A percentile compares a stretch with the other conserved stretches of the same genome.
These are phyloP conservation scores for Ephemerocybe angulata DNA, from an alignment of 768 basidiomycete genomes.

Conservation along the genomic window DNA sequence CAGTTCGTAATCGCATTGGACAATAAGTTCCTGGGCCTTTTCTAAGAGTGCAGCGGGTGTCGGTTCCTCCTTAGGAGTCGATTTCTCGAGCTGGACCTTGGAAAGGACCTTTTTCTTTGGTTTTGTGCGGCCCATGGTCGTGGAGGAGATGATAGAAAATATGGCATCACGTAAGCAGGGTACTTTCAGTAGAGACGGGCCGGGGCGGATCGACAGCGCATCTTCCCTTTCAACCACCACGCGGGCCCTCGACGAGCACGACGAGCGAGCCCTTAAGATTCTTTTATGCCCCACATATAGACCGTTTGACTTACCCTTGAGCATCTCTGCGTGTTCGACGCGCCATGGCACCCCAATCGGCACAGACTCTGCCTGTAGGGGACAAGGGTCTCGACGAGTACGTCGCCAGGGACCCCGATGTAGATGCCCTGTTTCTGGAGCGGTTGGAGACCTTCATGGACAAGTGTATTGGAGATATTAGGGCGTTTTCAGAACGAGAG, in stretches of 20 bases:
- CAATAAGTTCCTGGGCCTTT: constrained; percentile 77
- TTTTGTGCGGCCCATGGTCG: constrained; percentile 53
- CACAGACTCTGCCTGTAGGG: too few species aligned
- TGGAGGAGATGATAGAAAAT: constrained; percentile 19
- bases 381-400: constrained; percentile 37
- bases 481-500: constrained; percentile 60
- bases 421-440: constrained; percentile 57
- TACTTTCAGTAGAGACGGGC: background rate
- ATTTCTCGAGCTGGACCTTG: constrained; percentile 27
- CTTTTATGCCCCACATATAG: background rate
- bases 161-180: constrained; percentile 24
- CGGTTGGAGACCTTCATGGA: constrained; percentile 62
- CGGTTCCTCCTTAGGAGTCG: constrained; percentile 28
- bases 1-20: constrained; percentile 82
- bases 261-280: too few species aligned
- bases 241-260: too few species aligned
- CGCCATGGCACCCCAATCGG: too few species aligned
- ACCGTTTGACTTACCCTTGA: background rate
- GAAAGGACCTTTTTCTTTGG: constrained; percentile 43
- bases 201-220: background rate
- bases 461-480: constrained; percentile 53
- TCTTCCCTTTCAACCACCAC: background rate
- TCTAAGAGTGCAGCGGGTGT: constrained; percentile 56
- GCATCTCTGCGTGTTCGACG: constrained; percentile 8
- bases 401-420: constrained; percentile 20